Percentiles rank a stretch among this genome's conserved stretches.
phyloP scores from a whole-genome alignment of 306 rosid species.

The Vicia villosa region DNA sequence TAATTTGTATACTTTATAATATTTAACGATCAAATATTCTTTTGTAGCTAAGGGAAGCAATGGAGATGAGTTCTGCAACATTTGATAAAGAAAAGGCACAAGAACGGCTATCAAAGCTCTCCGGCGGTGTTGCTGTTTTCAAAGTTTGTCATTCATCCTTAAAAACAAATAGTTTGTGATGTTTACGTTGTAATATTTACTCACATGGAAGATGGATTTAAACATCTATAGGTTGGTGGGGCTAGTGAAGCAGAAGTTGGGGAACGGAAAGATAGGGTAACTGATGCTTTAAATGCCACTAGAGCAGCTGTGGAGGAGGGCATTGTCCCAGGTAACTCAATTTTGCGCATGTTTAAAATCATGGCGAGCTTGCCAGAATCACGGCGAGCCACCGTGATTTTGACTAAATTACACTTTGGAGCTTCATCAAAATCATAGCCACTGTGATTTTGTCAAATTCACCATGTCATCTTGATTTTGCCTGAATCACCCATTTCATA shows the following conservation, averaged over 20 bases:
- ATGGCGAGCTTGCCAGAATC: too few species aligned
- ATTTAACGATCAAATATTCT: conserved; percentile 20
- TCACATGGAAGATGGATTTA: conserved; percentile 35
- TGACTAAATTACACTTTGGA: too few species aligned
- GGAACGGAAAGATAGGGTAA: conserved; percentile 96
- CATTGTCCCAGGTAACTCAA: conserved; percentile 74
- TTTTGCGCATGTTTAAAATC: not conserved
- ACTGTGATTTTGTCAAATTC: too few species aligned
- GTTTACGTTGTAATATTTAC: not conserved
- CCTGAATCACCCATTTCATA: not conserved
- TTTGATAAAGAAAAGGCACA: conserved; percentile 97
- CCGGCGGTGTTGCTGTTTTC: conserved; percentile 96
- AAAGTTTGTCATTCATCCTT: conserved; percentile 56
- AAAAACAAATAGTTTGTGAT: conserved; percentile 31
- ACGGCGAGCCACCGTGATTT: too few species aligned
- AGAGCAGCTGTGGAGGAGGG: conserved; percentile 99
- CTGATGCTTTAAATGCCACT: conserved; percentile 94
- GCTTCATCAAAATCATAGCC: too few species aligned
- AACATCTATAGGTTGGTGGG: conserved; percentile 81
- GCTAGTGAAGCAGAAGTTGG: conserved; percentile 91
- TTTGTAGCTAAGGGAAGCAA: conserved; percentile 70
- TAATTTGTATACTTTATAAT: not conserved
- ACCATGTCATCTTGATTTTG: too few species aligned
- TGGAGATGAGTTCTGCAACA: conserved; percentile 68
- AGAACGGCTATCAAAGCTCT: conserved; percentile 85